Evolutionary conservation across 371 early-diverging fungal species (phyloP), one percentile per base, ranked within the genome.

Genomic region (Mortierella sp.): DNA sequence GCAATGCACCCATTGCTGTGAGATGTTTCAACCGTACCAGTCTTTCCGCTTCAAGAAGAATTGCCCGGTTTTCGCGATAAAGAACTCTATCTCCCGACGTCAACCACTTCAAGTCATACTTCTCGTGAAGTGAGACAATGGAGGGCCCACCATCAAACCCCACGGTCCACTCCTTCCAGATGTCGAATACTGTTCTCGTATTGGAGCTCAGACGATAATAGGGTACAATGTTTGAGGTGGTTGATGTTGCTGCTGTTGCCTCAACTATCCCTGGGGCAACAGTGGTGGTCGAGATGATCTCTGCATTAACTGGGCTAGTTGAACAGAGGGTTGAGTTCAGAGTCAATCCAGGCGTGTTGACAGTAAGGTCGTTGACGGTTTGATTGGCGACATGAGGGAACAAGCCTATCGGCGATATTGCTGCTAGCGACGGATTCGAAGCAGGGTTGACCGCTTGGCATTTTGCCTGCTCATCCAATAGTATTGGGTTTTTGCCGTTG

Each of bases 111-210:
- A 52, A 7, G 10, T 30, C 31, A 52, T 30, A 31, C 31, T 52
- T 2, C 16, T 26, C 3, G 52, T 52, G 27, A 18, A 52, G 2
- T 1, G 38, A 18, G 5, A 10, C 13, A 41, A 54, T 54, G 14
- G 54, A 54, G 5, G 54, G 54, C 9, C 19, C 24, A 21, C 54
- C 54, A 7, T 39, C 39, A n/a, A 34, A 21, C 39, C 54, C 54
- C 2, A 31, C 54, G 21, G 31, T 39, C 54, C 54, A 54, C 19
- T 34, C 54, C 10, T 9, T 54, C 54, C 54, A 54, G 3, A 39
- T 8, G 16, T 54, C 54, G 24, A 26, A 21, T 5, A 54, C 54
- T 19, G 54, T 54, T 4, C 18, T 14, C 2, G 7, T 54, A n/a
- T 39, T 39, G 7, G 7, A 3, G 54, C 21, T 54, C 23, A 54